These are phyloP conservation scores for Sugiyamaella smithiae DNA, from an alignment of 805 yeast species.

Conservation along the genomic window DNA sequence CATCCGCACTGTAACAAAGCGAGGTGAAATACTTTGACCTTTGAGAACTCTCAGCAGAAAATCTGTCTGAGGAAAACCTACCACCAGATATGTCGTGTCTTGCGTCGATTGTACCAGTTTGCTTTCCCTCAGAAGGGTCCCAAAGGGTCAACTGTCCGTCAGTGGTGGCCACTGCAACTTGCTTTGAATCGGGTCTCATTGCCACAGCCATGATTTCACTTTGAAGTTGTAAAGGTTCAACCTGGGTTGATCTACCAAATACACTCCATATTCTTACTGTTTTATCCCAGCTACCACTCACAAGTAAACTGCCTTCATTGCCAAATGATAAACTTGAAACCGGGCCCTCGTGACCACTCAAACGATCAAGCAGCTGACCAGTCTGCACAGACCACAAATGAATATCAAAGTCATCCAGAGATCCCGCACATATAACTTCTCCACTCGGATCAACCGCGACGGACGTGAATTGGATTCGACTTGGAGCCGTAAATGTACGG, in stretches of 20 bases:
- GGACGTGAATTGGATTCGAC: slow-evolving; percentile 79
- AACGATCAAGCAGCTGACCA: slow-evolving; percentile 79
- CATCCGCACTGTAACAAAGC: slow-evolving; percentile 84
- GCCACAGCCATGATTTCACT: slow-evolving; percentile 81
- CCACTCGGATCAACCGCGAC: slow-evolving; percentile 97
- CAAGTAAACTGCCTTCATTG: slow-evolving; percentile 61
- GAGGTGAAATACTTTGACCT: slow-evolving; percentile 83
- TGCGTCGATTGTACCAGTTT: slow-evolving; percentile 80
- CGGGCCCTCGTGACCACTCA: slow-evolving; percentile 95
- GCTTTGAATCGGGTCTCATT: slow-evolving; percentile 90
- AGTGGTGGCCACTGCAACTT: slow-evolving; percentile 80
- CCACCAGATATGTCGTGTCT: slow-evolving; percentile 85
- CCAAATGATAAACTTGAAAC: slow-evolving; percentile 86
- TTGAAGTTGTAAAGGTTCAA: slow-evolving; percentile 84
- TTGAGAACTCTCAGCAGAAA: slow-evolving; percentile 73
- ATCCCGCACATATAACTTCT: slow-evolving; percentile 93
- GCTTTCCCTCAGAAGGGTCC: slow-evolving; percentile 79
- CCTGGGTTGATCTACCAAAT: slow-evolving; percentile 79
- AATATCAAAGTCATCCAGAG: slow-evolving; percentile 82
- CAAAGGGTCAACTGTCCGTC: slow-evolving; percentile 85
- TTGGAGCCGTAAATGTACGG: slow-evolving; percentile 89
- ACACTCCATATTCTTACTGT: slow-evolving; percentile 92
- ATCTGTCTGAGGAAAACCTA: slow-evolving; percentile 76
- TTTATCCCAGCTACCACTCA: slow-evolving; percentile 95
- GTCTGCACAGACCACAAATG: slow-evolving; percentile 98